Base-by-base conservation (phyloP, 2,329 filamentous ascomycete species). In the Exophiala xenobiotica region DNA sequence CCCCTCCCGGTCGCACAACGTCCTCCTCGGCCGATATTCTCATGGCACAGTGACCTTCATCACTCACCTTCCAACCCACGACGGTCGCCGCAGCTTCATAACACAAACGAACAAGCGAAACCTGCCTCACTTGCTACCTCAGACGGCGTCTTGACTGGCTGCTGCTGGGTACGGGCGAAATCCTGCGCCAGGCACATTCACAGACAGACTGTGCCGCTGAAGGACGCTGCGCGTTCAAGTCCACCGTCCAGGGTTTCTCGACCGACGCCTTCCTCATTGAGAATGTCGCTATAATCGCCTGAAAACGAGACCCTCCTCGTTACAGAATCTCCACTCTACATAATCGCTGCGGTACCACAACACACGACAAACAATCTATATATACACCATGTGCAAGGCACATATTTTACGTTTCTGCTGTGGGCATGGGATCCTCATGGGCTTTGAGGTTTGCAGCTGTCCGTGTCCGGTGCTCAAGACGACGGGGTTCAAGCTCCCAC, bases 341-440 rank as follows among this genome's bases (percentile, higher is more conserved):
- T 16, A 16, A 16, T 22, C 8, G 23, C 39, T 6, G 12, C 23
- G 2, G 18, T 27, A 29, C n/a, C 5, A 11, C 16, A 23, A 18
- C 26, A 29, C 20, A n/a, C n/a, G 3, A 23, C 19, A 26, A 19
- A 33, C 31, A 35, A 4, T 35, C 22, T n/a, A 22, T 12, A 24
- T n/a, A 23, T 22, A 12, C 50, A 52, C 49, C 18, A 62, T 62
- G 60, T 62, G 60, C 47, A 59, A 59, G 52, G 60, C 60, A 41
- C 57, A 61, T 42, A 50, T 61, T 37, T 53, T 62, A 20, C 57
- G 60, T 16, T 62, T 62, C 45, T 58, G 59, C 45, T 62, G 60
- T 39, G 49, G 50, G 16, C 60, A 62, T 51, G 58, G 59, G 41
- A 43, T 62, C 27, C 43, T 62, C 18, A 62, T 62, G 60, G 48